A percentile compares a stretch with the other conserved stretches of the same genome.
Evolutionary conservation across 371 early-diverging fungal genomes (phyloP).

Genomic region (Mortierella sp.): DNA sequence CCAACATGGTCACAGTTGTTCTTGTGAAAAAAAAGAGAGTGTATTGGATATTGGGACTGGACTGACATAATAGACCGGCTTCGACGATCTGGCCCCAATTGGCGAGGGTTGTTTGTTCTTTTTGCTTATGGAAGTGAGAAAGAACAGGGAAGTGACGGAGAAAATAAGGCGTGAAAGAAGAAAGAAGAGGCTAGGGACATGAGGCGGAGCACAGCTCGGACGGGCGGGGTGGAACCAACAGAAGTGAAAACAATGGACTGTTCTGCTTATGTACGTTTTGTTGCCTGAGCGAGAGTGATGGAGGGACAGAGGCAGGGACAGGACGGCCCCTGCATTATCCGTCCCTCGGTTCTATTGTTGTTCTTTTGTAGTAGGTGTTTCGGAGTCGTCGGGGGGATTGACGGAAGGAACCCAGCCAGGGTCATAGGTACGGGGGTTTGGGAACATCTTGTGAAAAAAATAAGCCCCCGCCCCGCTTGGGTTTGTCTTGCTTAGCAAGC

Average conservation of each 20-base stretch:
- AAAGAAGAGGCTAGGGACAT: background rate
- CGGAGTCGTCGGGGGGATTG: too few relatives aligned
- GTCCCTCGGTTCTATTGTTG: too few relatives aligned
- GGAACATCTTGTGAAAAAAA: background rate
- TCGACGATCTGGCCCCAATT: background rate
- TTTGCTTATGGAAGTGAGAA: slow-evolving; percentile 5
- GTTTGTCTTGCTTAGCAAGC: background rate
- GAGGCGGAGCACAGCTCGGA: background rate
- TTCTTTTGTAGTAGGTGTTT: background rate
- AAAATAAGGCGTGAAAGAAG: background rate
- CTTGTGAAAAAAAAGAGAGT: background rate
- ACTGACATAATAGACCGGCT: background rate
- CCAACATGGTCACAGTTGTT: background rate
- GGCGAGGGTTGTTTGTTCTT: background rate
- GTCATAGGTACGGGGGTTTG: background rate
- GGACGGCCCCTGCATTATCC: background rate
- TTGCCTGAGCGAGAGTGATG: background rate
- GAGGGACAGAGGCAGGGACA: background rate
- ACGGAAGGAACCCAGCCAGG: background rate
- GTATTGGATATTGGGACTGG: background rate
- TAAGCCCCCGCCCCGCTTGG: background rate
- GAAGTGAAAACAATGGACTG: background rate
- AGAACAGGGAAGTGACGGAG: background rate
- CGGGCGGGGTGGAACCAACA: too few relatives aligned
- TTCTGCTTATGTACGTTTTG: background rate